Percentiles rank a stretch among this genome's conserved stretches.
These are phyloP conservation scores for Fusarium chuoi DNA, from an alignment of 2,329 filamentous ascomycete species.

Conservation along the genomic window DNA sequence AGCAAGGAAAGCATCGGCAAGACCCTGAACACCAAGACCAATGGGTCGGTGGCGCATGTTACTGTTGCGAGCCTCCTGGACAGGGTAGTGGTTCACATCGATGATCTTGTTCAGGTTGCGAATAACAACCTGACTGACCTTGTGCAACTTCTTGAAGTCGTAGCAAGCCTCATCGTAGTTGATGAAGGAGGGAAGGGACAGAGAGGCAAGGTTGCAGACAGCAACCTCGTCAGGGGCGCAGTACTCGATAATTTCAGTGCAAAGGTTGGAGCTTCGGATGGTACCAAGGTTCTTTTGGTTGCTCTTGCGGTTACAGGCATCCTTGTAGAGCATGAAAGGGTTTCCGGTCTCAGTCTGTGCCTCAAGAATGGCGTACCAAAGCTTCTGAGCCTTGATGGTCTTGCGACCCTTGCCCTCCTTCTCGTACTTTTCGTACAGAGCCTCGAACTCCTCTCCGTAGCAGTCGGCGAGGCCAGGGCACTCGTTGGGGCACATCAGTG, in stretches of 20 bases:
- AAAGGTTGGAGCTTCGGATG: conserved; percentile 98
- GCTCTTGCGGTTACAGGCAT: conserved; percentile 97
- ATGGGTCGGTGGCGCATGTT: conserved; percentile 98
- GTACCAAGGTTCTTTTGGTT: conserved; percentile 99
- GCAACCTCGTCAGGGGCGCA: conserved; percentile 97
- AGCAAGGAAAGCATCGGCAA: conserved; percentile 97
- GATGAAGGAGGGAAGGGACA: conserved; percentile 90
- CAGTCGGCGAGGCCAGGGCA: conserved; percentile 94
- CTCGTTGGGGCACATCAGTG: conserved; percentile 97
- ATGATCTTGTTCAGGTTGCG: conserved; percentile 99
- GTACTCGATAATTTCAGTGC: conserved; percentile 99
- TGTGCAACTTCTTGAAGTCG: conserved; percentile 96
- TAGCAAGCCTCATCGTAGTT: conserved; percentile 86
- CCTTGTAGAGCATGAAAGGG: conserved; percentile 99
- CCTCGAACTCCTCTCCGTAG: conserved; percentile 97
- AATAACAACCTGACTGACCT: conserved; percentile 91
- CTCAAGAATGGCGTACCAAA: conserved; percentile 98
- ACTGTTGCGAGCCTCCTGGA: conserved; percentile 90
- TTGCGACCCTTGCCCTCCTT: conserved; percentile 85
- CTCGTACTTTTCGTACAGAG: conserved; percentile 93
- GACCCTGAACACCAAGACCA: conserved; percentile 95
- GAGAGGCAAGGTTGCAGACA: conserved; percentile 96
- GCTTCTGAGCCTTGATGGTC: conserved; percentile 96
- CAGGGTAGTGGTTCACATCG: conserved; percentile 98
- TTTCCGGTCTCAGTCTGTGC: conserved; percentile 99